Evolutionary conservation across 176 grass and related monocot species (phyloP).

Genomic region (Zizania latifolia): DNA sequence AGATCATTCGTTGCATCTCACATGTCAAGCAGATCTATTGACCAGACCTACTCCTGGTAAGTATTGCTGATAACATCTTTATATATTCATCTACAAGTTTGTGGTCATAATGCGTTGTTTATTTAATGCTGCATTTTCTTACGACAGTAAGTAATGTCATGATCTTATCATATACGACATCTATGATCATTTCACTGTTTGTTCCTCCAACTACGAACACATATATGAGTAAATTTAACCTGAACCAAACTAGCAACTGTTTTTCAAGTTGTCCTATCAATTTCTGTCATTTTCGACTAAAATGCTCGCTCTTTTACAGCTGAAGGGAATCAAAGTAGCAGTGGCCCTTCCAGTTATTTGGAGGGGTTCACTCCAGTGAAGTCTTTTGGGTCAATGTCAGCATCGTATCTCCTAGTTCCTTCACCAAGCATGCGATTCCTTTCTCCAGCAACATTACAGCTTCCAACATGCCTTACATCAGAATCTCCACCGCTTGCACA

Average conservation of each 20-base stretch:
- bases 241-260: background rate
- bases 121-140: background rate
- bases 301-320: slow-evolving; percentile 30
- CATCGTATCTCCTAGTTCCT: slow-evolving; percentile 79
- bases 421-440: slow-evolving; percentile 83
- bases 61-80: background rate
- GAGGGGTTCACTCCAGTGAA: slow-evolving; percentile 87
- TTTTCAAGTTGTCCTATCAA: background rate
- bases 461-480: slow-evolving; percentile 89
- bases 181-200: background rate
- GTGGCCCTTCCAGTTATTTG: slow-evolving; percentile 50
- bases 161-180: background rate
- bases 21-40: slow-evolving; percentile 63
- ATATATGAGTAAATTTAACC: background rate
- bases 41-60: slow-evolving; percentile 53
- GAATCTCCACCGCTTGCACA: slow-evolving; percentile 94
- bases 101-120: slow-evolving; percentile 2
- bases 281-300: background rate
- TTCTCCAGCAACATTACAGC: slow-evolving; percentile 67
- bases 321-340: slow-evolving; percentile 54
- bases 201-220: background rate
- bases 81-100: background rate
- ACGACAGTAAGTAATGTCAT: background rate
- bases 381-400: slow-evolving; percentile 57
- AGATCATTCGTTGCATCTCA: slow-evolving; percentile 78